Conservation (phyloP, 202 grass and related monocot species). For the Hordeum pubiflorum region DNA sequence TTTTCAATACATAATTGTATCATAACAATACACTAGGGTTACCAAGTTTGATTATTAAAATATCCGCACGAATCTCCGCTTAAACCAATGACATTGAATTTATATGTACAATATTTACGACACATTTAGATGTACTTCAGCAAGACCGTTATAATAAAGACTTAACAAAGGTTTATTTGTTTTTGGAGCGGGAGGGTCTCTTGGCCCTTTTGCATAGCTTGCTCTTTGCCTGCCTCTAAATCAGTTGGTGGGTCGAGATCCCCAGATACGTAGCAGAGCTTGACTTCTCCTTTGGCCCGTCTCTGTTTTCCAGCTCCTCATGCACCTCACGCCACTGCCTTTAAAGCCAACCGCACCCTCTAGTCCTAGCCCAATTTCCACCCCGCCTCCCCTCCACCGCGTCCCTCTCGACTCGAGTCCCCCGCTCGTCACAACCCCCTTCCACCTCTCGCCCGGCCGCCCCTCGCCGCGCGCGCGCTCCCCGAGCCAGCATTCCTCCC, state of each 20-base stretch:
- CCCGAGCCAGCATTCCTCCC: not conserved
- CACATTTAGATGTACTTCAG: no score
- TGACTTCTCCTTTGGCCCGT: not conserved
- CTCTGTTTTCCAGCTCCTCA: slow-evolving; percentile 18
- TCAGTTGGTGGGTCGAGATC: not conserved
- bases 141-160: no score
- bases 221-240: not conserved
- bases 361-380: not conserved
- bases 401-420: not conserved
- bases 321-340: slow-evolving; percentile 26
- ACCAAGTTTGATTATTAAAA: no score
- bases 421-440: not conserved
- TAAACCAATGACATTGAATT: no score
- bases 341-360: slow-evolving; percentile 41
- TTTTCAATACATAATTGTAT: no score
- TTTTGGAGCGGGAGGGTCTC: no score
- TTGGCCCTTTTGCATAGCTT: not conserved
- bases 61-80: no score
- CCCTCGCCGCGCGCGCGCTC: not conserved
- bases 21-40: no score
- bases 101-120: no score
- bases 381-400: not conserved
- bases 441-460: not conserved
- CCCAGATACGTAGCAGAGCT: not conserved
- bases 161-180: no score